Percentiles rank a stretch among this genome's conserved stretches.
phyloP scores from a whole-genome alignment of 257 asterid species.

The Solanum clarkiae region DNA sequence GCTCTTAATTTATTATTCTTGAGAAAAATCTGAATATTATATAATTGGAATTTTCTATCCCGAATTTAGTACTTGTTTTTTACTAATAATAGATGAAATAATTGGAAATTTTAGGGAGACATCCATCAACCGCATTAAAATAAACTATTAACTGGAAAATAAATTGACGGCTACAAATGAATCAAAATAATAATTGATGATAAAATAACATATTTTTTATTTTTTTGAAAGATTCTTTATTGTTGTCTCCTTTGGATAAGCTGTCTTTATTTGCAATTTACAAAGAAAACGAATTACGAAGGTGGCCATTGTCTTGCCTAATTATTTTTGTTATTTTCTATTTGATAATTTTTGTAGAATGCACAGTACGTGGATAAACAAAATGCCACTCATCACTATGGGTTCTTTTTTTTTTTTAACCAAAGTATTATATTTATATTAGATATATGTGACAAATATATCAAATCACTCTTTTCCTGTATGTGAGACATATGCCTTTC shows the following conservation, averaged over 20 bases:
- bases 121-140: neutral
- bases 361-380: neutral
- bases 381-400: neutral
- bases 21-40: neutral
- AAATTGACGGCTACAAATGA: neutral
- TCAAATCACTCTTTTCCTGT: neutral
- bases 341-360: neutral
- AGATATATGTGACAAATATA: neutral
- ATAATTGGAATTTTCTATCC: neutral
- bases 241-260: neutral
- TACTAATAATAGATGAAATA: neutral
- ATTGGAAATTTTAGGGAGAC: neutral
- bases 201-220: neutral
- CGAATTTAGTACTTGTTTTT: neutral
- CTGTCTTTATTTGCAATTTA: neutral
- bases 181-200: neutral
- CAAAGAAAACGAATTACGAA: constrained; percentile 8
- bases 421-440: neutral
- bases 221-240: neutral
- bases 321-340: neutral
- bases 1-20: neutral
- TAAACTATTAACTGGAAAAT: neutral
- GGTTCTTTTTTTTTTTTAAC: neutral
- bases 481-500: neutral
- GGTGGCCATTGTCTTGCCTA: constrained; percentile 4